Base-by-base conservation (phyloP, 495 filamentous ascomycete species). In the Neurospora hispaniola region DNA sequence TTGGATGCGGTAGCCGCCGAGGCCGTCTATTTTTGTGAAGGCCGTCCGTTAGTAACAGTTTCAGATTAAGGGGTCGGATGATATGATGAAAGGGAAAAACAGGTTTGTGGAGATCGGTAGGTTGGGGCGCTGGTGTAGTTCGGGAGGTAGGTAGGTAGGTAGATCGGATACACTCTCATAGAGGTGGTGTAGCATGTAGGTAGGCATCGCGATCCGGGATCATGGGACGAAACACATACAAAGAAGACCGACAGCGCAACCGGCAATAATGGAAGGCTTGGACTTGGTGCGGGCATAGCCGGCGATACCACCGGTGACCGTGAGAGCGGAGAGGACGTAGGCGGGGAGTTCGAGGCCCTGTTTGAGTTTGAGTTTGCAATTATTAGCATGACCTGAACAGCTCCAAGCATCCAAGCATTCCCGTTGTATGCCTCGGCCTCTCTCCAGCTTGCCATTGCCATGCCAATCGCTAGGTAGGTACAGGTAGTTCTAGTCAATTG, bases 221-320 rank as follows among this genome's bases (percentile, higher is more conserved):
- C 18, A 31, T 4, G 46, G 40, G 14, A 83, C 35, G 35, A 38
- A 38, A 38, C 35, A 38, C 84, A 9, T 80, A 86, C 85, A 86
- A 38, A 89, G 78, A 44, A 84, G 81, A 69, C 96, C 96, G 76
- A 99, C 93, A 39, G 89, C 89, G 71, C 91, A 78, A 41, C 96
- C 96, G 27, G 96, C 96, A 2, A 86, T 87, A 74, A 98, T 84
- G 18, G 94, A 97, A 46, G 95, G 95, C 73, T 94, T 79, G 35
- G 94, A 97, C 72, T 92, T 90, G 0, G 94, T 96, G 78, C 90
- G 90, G 41, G 84, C 75, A 69, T 91, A 99, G 78, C 96, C 96
- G 76, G 92, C 91, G 71, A 90, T 89, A 73, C 96, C 96, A 75
- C 96, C 96, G 59, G 91, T 84, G 69, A 93, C 93, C 74, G 94